Conservation (phyloP, 2,329 filamentous ascomycete species). For the Arthrinium phaeospermum region DNA sequence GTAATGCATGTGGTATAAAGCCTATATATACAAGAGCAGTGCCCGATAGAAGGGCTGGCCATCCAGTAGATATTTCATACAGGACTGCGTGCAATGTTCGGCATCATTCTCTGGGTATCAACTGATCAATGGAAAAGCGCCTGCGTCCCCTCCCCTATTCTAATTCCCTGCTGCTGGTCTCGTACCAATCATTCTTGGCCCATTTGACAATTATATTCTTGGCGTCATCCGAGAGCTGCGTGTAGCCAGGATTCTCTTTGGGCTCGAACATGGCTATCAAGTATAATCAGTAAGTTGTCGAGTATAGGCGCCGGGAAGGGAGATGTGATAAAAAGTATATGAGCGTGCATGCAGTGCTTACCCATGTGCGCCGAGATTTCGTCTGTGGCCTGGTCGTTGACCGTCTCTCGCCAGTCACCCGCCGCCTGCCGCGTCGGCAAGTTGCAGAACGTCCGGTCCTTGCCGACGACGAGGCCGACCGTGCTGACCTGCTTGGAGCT, state of each 20-base stretch:
- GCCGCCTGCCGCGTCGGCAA: conserved; percentile 64
- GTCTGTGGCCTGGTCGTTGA: conserved; percentile 80
- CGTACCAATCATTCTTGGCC: conserved; percentile 71
- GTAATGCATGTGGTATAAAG: neutral
- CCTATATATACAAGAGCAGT: neutral
- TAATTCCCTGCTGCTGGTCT: conserved; percentile 48
- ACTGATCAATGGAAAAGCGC: neutral
- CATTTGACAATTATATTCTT: conserved; percentile 69
- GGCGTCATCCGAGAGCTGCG: conserved; percentile 68
- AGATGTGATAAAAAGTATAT: neutral
- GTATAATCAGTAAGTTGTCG: conserved; percentile 18
- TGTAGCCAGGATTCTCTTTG: conserved; percentile 74
- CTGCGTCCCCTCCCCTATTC: conserved; percentile 34
- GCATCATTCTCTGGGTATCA: conserved; percentile 18
- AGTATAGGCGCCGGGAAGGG: neutral
- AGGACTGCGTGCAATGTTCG: neutral
- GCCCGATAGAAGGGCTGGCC: neutral
- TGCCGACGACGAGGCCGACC: conserved; percentile 65
- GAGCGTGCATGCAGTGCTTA: conserved; percentile 42
- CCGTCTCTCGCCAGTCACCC: conserved; percentile 69
- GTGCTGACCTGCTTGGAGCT: conserved; percentile 57
- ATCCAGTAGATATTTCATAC: neutral
- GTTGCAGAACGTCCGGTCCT: conserved; percentile 87
- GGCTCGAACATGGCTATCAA: conserved; percentile 72
- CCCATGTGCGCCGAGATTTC: conserved; percentile 83